Percentiles rank a stretch among this genome's conserved stretches.
Evolutionary conservation across 2,329 filamentous ascomycete species (phyloP).

Genomic region (Coniochaeta pulveracea): DNA sequence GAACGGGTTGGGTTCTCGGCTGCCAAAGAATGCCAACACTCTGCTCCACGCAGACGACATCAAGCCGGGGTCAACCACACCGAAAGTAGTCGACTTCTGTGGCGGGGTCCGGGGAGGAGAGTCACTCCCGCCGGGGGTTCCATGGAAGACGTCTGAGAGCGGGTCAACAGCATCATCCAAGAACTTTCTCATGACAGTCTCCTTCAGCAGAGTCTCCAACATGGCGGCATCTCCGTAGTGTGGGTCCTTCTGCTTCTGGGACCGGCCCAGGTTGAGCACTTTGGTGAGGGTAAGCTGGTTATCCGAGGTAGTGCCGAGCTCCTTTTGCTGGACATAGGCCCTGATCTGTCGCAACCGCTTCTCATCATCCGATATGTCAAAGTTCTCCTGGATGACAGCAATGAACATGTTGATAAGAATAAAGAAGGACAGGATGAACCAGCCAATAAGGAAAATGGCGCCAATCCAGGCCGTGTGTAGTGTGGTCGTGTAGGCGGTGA

Average conservation of each 20-base stretch:
- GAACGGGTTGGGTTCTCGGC: constrained; percentile 84
- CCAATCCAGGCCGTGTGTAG: constrained; percentile 83
- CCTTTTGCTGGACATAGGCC: constrained; percentile 84
- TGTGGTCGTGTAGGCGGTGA: constrained; percentile 55
- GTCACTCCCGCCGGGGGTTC: constrained; percentile 21
- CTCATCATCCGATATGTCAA: constrained; percentile 96
- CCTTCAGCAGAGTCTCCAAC: constrained; percentile 93
- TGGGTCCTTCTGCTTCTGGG: constrained; percentile 60
- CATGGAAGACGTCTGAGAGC: constrained; percentile 17
- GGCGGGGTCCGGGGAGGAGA: constrained; percentile 15
- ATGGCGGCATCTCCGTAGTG: constrained; percentile 87
- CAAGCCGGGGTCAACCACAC: constrained; percentile 42
- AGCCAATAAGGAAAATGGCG: constrained; percentile 80
- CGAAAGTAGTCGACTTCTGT: constrained; percentile 15
- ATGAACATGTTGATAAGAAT: constrained; percentile 99
- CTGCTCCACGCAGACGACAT: constrained; percentile 52
- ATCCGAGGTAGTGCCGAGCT: constrained; percentile 59
- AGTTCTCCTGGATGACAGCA: constrained; percentile 99
- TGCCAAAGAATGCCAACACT: constrained; percentile 41
- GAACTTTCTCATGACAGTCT: constrained; percentile 90
- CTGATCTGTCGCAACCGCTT: constrained; percentile 95
- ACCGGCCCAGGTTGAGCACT: constrained; percentile 53
- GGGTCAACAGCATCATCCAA: constrained; percentile 60
- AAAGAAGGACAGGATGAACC: constrained; percentile 93
- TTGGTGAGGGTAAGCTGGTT: constrained; percentile 65